Base-by-base conservation (phyloP, 108 stramenopile genomes). In the Nitzschia sp. region DNA sequence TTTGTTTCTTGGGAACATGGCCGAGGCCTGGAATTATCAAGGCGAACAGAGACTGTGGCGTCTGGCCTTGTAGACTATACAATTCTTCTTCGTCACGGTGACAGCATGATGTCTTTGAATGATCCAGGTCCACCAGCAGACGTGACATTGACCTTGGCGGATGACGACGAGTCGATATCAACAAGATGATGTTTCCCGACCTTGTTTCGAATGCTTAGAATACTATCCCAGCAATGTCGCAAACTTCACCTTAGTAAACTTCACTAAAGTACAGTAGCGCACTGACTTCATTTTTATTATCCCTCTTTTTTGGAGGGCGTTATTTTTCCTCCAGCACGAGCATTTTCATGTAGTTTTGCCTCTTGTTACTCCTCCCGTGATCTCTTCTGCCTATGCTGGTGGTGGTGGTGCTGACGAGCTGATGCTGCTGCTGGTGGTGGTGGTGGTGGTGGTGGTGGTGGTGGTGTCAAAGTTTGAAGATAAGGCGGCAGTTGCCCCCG, bases 1-100 rank as follows among this genome's bases (percentile, higher is more conserved):
- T n/a, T n/a, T n/a, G n/a, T n/a, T 83, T 70, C 46, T 92, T 30
- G 90, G 90, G 21, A 68, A 69, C 46, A 80, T 88, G 76, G 87
- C 87, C 63, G 89, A 92, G 59, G 86, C 73, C 24, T 92, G 90
- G 90, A 92, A 92, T 57, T 92, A 92, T 54, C 82, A 92, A 71
- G 90, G 90, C 9, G 90, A 92, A 64, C 80, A 79, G 35, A 17
- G 25, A 6, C 51, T 3, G 19, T 15, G 1, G 28, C 5, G 3
- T 46, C n/a, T 8, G 68, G 68, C 34, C 64, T 48, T 32, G 26
- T 91, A 30, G 85, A 88, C 48, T 92, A 92, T 64, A 85, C 86
- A 21, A 89, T 92, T 59, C 68, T 92, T 46, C 66, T 87, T 33
- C 90, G 86, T 9, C n/a, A n/a, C n/a, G n/a, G n/a, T n/a, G n/a